These are phyloP conservation scores for Hagleromyces aurorensis DNA, from an alignment of 805 yeast genomes.

Conservation along the genomic window DNA sequence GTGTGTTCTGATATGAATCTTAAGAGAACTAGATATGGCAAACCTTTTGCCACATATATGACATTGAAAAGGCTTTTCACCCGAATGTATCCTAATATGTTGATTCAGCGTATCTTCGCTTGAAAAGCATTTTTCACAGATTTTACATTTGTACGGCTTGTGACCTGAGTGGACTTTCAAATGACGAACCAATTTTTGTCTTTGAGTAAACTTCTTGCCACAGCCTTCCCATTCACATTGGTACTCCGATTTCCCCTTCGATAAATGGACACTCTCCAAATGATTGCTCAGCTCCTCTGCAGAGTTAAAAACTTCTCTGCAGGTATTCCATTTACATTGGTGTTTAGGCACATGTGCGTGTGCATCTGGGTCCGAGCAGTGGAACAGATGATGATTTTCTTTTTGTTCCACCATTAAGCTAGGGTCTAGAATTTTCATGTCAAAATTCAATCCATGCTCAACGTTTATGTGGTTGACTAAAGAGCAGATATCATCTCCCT, in stretches of 20 bases:
- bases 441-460: slow-evolving; percentile 35
- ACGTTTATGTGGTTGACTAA: slow-evolving; percentile 54
- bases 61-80: slow-evolving; percentile 82
- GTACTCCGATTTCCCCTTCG: slow-evolving; percentile 63
- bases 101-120: slow-evolving; percentile 71
- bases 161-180: slow-evolving; percentile 81
- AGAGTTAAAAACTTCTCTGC: slow-evolving; percentile 42
- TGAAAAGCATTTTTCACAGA: slow-evolving; percentile 67
- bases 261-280: slow-evolving; percentile 58
- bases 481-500: slow-evolving; percentile 42
- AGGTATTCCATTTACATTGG: slow-evolving; percentile 32
- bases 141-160: slow-evolving; percentile 65
- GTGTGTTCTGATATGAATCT: slow-evolving; percentile 79
- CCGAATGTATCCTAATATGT: slow-evolving; percentile 79
- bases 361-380: slow-evolving; percentile 7
- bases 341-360: slow-evolving; percentile 1
- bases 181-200: slow-evolving; percentile 82
- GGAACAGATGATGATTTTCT: slow-evolving; percentile 11
- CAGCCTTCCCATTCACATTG: slow-evolving; percentile 77
- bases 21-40: slow-evolving; percentile 74
- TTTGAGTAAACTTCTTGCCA: slow-evolving; percentile 62
- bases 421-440: slow-evolving; percentile 21
- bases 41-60: slow-evolving; percentile 65
- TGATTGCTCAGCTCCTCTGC: slow-evolving; percentile 67
- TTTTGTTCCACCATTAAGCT: slow-evolving; percentile 12